Evolutionary conservation across 2,329 filamentous ascomycete genomes (phyloP), one percentile per base, ranked within the genome.

Genomic region (Leptosphaerulina australis): DNA sequence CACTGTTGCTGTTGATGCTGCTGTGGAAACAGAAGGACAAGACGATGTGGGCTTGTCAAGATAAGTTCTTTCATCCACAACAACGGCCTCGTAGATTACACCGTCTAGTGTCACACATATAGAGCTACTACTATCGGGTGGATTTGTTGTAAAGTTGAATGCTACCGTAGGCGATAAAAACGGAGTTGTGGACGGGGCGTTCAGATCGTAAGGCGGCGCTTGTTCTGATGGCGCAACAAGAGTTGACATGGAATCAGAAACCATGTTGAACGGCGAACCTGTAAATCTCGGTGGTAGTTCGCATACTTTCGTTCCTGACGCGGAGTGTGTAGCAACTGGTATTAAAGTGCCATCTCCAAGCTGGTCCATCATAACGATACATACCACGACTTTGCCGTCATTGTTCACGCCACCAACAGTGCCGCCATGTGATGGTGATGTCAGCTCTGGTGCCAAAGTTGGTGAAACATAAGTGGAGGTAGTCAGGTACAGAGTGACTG

Each of bases 291-390:
- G 44, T 9, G 43, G 43, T 8, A 26, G 33, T 5, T n/a, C 10
- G 25, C 43, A 45, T 11, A 20, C n/a, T 5, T 25, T 20, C 12
- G 25, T 2, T 5, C 29, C 26, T 2, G 18, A 4, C 7, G 44
- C 28, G 9, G 25, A 12, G 4, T 33, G 21, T 4, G 11, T 34
- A 5, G 28, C 35, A n/a, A 46, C 44, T 18, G 44, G 34, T 2
- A 39, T 21, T 18, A 46, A 39, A 2, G 25, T 9, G 5, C 44
- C 44, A 10, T 39, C 21, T 6, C 33, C 15, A 14, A 26, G 10
- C 5, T 26, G 20, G 14, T 46, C 35, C 11, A 33, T 33, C 44
- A 46, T 38, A 4, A 12, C 15, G 5, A 39, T 46, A 22, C 44
- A 46, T 18, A 20, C 21, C 14, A 11, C n/a, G 3, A 33, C 22